Evolutionary conservation across 139 green algal species (phyloP), one percentile per base, ranked within the genome.

Genomic region (Chlorella sp.): DNA sequence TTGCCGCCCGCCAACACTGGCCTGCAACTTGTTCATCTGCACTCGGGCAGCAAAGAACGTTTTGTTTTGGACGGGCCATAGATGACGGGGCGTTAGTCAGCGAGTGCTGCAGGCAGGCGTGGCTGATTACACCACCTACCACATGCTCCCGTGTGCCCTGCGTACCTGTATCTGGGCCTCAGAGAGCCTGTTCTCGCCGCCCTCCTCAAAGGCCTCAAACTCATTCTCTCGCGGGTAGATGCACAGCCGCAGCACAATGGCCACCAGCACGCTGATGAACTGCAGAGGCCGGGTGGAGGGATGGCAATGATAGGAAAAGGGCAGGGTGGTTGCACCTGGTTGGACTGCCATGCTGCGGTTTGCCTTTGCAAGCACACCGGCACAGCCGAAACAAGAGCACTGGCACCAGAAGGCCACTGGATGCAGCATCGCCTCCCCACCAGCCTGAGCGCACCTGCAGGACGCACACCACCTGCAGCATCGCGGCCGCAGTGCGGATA

Each of bases 21-120:
- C 13, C 74, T 87, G 81, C 51, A 89, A 32, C 30, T 81, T 75
- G 41, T 89, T 70, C 73, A 89, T 64, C 62, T 89, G 86, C 57
- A 84, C 73, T n/a, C 51, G 62, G 20, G n/a, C n/a, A n/a, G n/a
- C n/a, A n/a, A n/a, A n/a, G n/a, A n/a, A n/a, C n/a, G n/a, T n/a
- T n/a, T n/a, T n/a, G n/a, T n/a, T n/a, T n/a, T n/a, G n/a, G n/a
- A n/a, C n/a, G n/a, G n/a, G n/a, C n/a, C n/a, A n/a, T n/a, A n/a
- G n/a, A n/a, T n/a, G n/a, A n/a, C n/a, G n/a, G n/a, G n/a, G n/a
- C n/a, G n/a, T n/a, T n/a, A n/a, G n/a, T n/a, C n/a, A n/a, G n/a
- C n/a, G 7, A 17, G 44, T 55, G 44, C 44, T 17, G 44, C 7
- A 7, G 11, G 11, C 44, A 55, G 44, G 7, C 44, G 11, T 55